Evolutionary conservation across 2,329 filamentous ascomycete genomes (phyloP).

Genomic region (Scortechinia acanthostroma): DNA sequence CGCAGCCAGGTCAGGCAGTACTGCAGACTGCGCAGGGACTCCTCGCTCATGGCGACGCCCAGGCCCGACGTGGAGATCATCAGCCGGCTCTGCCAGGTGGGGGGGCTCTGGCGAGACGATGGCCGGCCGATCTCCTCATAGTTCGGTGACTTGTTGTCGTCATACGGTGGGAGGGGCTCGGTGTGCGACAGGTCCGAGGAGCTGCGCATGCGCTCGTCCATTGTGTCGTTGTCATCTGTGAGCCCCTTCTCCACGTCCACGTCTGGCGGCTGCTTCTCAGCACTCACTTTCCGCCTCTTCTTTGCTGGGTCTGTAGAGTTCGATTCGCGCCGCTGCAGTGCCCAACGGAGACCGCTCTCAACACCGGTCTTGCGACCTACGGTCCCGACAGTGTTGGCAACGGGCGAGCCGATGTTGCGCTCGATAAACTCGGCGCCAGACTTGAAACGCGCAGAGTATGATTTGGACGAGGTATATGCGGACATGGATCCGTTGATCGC

Average conservation of each 20-base stretch:
- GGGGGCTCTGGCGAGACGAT: slow-evolving; percentile 13
- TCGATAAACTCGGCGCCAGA: slow-evolving; percentile 57
- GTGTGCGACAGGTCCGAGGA: slow-evolving; percentile 35
- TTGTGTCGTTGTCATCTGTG: not conserved
- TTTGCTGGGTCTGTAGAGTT: not conserved
- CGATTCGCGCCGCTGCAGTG: slow-evolving; percentile 21
- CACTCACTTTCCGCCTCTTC: not conserved
- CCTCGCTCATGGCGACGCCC: slow-evolving; percentile 53
- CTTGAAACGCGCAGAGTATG: slow-evolving; percentile 52
- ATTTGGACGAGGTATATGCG: slow-evolving; percentile 54
- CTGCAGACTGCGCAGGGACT: slow-evolving; percentile 46
- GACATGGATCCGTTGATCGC: slow-evolving; percentile 55
- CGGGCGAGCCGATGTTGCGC: slow-evolving; percentile 52
- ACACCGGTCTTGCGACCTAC: slow-evolving; percentile 53
- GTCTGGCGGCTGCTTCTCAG: too few species aligned
- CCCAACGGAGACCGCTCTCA: slow-evolving; percentile 50
- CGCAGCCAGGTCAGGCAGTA: slow-evolving; percentile 48
- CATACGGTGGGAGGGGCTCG: slow-evolving; percentile 51
- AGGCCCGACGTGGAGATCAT: slow-evolving; percentile 58
- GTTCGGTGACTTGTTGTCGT: slow-evolving; percentile 41
- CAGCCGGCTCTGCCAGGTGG: slow-evolving; percentile 48
- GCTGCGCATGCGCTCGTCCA: slow-evolving; percentile 13
- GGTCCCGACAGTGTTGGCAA: slow-evolving; percentile 51
- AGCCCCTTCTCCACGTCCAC: not conserved
- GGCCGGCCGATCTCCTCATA: slow-evolving; percentile 33